These are phyloP conservation scores for Paramyrothecium roridum DNA, from an alignment of 2,329 filamentous ascomycete species.

Conservation along the genomic window DNA sequence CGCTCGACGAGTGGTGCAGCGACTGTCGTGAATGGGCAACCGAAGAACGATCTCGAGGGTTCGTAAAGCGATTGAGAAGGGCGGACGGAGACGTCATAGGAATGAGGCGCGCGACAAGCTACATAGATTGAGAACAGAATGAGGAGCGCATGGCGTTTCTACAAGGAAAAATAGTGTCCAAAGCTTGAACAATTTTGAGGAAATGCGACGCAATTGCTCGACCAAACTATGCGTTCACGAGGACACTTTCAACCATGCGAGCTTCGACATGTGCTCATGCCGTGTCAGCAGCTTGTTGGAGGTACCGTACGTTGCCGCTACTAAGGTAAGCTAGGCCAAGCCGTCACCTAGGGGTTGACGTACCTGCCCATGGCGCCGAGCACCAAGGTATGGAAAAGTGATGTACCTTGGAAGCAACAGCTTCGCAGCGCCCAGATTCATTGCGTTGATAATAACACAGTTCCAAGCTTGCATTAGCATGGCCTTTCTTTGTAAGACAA, in stretches of 20 bases:
- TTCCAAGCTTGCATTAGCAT: too few species aligned
- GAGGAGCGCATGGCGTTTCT: too few species aligned
- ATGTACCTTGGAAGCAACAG: too few species aligned
- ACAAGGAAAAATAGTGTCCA: background rate
- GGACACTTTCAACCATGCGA: background rate
- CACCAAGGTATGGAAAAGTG: too few species aligned
- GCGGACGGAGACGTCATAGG: conserved; percentile 21
- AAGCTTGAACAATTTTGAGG: background rate
- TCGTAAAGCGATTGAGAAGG: conserved; percentile 21
- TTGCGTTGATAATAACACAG: too few species aligned
- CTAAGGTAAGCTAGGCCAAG: too few species aligned
- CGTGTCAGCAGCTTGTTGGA: too few species aligned
- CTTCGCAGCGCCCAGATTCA: too few species aligned
- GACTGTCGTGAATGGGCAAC: conserved; percentile 21
- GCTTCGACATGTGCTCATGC: background rate
- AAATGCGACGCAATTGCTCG: background rate
- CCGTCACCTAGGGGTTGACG: too few species aligned
- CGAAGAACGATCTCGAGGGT: conserved; percentile 16
- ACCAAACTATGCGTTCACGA: conserved; percentile 2
- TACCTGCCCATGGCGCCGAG: too few species aligned
- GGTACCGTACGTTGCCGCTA: background rate
- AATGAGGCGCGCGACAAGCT: background rate
- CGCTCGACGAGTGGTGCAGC: conserved; percentile 20
- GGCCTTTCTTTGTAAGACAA: too few species aligned
- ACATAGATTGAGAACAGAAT: too few species aligned